Conservation (phyloP, 106 monocot species). For the Dactylorhiza incarnata region DNA sequence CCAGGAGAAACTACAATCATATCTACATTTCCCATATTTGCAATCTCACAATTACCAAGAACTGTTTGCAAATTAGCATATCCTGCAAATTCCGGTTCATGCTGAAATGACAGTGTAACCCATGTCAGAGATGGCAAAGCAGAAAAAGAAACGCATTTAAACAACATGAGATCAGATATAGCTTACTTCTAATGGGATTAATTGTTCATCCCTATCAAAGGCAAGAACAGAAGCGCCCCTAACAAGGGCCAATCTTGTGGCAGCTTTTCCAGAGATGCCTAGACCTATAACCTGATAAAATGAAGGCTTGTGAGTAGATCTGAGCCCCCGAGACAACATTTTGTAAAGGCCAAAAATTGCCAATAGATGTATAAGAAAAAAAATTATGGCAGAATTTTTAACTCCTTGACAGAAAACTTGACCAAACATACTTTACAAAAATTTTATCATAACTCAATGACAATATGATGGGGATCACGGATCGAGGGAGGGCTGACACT, state of each 20-base stretch:
- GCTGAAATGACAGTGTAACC: constrained; percentile 15
- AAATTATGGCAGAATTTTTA: too few relatives aligned
- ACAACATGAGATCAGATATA: neutral
- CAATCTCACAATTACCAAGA: constrained; percentile 30
- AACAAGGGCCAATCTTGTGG: constrained; percentile 33
- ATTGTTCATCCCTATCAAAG: constrained; percentile 32
- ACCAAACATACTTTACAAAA: too few relatives aligned
- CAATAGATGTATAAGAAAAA: neutral
- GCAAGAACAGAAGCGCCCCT: constrained; percentile 49
- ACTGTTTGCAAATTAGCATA: constrained; percentile 24
- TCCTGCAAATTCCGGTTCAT: constrained; percentile 23
- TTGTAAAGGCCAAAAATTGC: neutral
- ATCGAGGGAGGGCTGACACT: too few relatives aligned
- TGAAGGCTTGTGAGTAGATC: neutral
- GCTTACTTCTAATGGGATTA: constrained; percentile 30
- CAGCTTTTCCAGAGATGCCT: constrained; percentile 39
- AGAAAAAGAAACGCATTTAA: neutral
- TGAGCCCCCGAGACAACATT: neutral
- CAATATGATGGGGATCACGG: too few relatives aligned
- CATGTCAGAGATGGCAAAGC: neutral
- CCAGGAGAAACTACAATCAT: constrained; percentile 50
- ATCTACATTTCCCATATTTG: constrained; percentile 20
- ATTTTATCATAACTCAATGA: too few relatives aligned
- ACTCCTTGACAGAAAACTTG: too few relatives aligned
- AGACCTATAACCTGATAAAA: constrained; percentile 38